A percentile compares a stretch with the other conserved stretches of the same genome.
Evolutionary conservation across 2,329 filamentous ascomycete species (phyloP).

Genomic region (Pseudopithomyces maydicus): DNA sequence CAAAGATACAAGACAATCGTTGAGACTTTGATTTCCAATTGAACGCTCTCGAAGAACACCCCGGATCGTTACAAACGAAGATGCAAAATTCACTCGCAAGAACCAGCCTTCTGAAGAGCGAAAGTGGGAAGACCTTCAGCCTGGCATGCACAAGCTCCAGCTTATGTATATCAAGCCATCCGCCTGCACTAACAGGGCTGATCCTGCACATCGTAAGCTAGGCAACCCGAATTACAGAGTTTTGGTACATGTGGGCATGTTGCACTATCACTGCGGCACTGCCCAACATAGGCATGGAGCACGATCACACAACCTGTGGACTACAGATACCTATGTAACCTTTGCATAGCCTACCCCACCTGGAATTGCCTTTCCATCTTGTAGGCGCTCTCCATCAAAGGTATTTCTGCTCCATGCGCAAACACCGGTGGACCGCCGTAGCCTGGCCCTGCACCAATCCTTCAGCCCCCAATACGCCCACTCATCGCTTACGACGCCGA

Average conservation of each 20-base stretch:
- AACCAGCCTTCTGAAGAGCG: neutral
- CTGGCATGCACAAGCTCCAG: neutral
- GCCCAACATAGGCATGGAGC: neutral
- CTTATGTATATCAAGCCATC: slow-evolving; percentile 1
- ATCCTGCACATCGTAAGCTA: slow-evolving; percentile 1
- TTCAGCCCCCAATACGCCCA: slow-evolving; percentile 5
- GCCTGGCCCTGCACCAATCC: neutral
- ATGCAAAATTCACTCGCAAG: neutral
- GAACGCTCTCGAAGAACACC: no score
- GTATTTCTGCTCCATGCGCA: neutral
- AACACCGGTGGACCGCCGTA: neutral
- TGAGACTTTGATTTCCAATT: no score
- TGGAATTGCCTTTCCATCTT: neutral
- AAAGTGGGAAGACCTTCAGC: neutral
- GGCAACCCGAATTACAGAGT: neutral
- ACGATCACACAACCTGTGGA: neutral
- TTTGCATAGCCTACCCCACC: neutral
- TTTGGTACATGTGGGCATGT: neutral
- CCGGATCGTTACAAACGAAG: neutral
- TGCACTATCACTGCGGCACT: neutral
- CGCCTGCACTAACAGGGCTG: neutral
- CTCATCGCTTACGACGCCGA: neutral
- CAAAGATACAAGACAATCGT: no score
- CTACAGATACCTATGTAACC: neutral
- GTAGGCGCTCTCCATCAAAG: neutral